Evolutionary conservation across 2,329 filamentous ascomycete genomes (phyloP), one percentile per base, ranked within the genome.

Genomic region (Verticillium klebahnii): DNA sequence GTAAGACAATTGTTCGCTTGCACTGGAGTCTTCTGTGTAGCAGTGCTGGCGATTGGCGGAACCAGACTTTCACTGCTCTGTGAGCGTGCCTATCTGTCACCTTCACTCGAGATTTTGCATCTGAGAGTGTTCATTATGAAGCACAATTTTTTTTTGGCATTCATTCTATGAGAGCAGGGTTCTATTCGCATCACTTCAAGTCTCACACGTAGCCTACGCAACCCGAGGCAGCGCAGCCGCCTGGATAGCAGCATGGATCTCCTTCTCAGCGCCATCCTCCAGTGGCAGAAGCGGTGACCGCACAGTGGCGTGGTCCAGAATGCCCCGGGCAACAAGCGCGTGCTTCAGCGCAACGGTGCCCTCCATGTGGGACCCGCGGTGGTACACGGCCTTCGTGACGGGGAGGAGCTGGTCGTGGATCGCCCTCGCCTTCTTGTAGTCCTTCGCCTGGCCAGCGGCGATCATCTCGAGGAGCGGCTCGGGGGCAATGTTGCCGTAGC

Each of bases 301-400:
- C 3, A 83, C 80, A 2, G 80, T 82, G 12, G 80, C 80, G 58
- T 83, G 79, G 14, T 74, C 71, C 14, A 83, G 64, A 37, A 83
- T 81, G 1, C 81, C 81, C 12, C 81, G 69, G 12, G 80, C 80
- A 29, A 83, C 79, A 31, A 83, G 70, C 15, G 80, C 80, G 62
- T 83, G 80, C 71, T 83, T 84, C 25, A 83, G 65, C 4, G 78
- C 78, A 2, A 82, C 80, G 1, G 80, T 83, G 2, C 81, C 81
- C 70, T 83, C 81, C 81, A 83, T 83, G 62, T 83, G 82, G 11
- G 80, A 82, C 11, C 81, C 82, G 6, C 80, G 77, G 68, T 84
- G 81, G 66, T 84, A 83, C 0, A 84, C 80, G n/a, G 76, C 78
- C 70, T 81, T 82, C 1, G 81, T 83, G 0, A 83, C 73, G 1